Conservation (phyloP, 1,139 yeast species). For the Hemisphaericaspora xylofermentans region DNA sequence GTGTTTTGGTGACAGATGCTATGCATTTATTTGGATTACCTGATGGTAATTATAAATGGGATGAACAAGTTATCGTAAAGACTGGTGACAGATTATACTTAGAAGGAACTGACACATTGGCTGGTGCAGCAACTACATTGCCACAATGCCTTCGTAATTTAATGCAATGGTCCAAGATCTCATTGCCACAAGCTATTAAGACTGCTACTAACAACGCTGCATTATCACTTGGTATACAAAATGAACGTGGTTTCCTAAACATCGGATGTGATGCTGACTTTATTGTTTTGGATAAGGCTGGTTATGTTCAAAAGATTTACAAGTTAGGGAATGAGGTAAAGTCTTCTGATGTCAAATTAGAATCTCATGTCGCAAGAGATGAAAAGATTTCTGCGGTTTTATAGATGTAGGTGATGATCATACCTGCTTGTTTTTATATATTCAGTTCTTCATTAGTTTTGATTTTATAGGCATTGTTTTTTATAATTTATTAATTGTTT, state of each 20-base stretch:
- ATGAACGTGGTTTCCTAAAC: constrained; percentile 51
- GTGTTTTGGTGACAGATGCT: constrained; percentile 63
- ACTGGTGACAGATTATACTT: constrained; percentile 48
- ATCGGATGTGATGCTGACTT: constrained; percentile 62
- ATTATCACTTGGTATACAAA: constrained; percentile 42
- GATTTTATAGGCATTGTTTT: neutral
- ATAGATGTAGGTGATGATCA: constrained; percentile 3
- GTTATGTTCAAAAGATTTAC: constrained; percentile 49
- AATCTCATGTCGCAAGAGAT: constrained; percentile 5
- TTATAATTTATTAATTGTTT: too few relatives aligned
- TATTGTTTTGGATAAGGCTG: constrained; percentile 46
- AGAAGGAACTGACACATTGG: constrained; percentile 59
- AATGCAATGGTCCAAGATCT: constrained; percentile 50
- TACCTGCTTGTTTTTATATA: neutral
- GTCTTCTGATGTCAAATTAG: constrained; percentile 14
- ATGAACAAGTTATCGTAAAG: constrained; percentile 48
- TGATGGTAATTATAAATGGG: constrained; percentile 54
- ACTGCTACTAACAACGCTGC: constrained; percentile 63
- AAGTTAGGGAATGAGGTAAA: constrained; percentile 46
- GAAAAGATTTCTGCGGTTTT: constrained; percentile 12
- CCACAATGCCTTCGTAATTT: constrained; percentile 56
- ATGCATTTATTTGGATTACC: constrained; percentile 55
- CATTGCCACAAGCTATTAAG: constrained; percentile 55
- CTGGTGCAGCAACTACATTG: constrained; percentile 62
- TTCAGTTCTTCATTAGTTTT: neutral